A percentile compares a stretch with the other conserved stretches of the same genome.
Evolutionary conservation across 2,329 filamentous ascomycete species (phyloP).

Genomic region (Fusarium sp.): DNA sequence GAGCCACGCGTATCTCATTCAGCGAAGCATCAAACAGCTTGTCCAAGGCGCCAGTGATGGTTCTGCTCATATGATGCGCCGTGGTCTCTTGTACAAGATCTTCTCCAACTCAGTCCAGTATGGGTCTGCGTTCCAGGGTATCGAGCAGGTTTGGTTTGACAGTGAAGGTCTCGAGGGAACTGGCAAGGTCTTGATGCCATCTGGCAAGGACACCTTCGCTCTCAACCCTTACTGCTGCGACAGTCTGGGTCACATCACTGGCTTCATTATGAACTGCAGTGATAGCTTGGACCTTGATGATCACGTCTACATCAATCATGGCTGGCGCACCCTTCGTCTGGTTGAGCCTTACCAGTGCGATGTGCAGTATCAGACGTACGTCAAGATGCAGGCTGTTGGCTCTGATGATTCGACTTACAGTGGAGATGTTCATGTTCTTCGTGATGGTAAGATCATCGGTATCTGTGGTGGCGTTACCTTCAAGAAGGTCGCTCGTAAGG

Average conservation of each 20-base stretch:
- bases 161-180: slow-evolving; percentile 36
- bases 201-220: slow-evolving; percentile 56
- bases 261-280: slow-evolving; percentile 68
- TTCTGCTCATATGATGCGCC: slow-evolving; percentile 13
- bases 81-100: slow-evolving; percentile 67
- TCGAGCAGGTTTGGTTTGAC: slow-evolving; percentile 64
- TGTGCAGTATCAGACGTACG: slow-evolving; percentile 63
- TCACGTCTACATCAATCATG: slow-evolving; percentile 67
- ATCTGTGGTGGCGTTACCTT: background rate
- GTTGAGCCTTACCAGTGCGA: slow-evolving; percentile 34
- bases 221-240: slow-evolving; percentile 68
- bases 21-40: background rate
- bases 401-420: background rate
- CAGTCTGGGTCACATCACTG: slow-evolving; percentile 65
- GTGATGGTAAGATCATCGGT: background rate
- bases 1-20: background rate
- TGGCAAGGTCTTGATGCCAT: slow-evolving; percentile 60
- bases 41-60: background rate
- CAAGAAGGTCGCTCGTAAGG: background rate
- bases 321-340: slow-evolving; percentile 63
- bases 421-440: background rate
- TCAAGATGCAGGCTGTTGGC: slow-evolving; percentile 64
- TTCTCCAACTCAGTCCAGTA: slow-evolving; percentile 65
- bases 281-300: slow-evolving; percentile 57
- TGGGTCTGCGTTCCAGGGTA: slow-evolving; percentile 60